Base-by-base conservation (phyloP, 345 rosid genomes). In the Heritiera littoralis region DNA sequence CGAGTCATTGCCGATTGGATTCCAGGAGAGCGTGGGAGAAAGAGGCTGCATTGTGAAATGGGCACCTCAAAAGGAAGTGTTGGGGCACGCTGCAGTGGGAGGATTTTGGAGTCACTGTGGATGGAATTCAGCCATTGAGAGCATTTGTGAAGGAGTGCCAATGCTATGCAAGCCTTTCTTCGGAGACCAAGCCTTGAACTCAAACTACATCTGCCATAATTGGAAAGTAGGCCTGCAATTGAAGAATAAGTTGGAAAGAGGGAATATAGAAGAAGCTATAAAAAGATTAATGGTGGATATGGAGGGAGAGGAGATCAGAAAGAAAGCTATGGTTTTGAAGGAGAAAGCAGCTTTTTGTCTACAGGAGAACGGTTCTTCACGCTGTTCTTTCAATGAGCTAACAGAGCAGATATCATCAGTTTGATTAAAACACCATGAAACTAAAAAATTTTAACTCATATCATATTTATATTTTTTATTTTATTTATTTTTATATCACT, bases 41-140 rank as follows among this genome's bases (percentile, higher is more conserved):
- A 77, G 60, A 49, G 81, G 86, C 5, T 54, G 66, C 38, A 55
- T 82, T 2, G 81, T 83, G 59, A 83, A 68, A 64, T 88, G 90
- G 90, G 85, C 87, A 45, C 86, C 87, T 0, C 87, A 84, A 60
- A 78, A 79, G 74, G 64, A 84, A 41, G 85, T 86, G 30, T 59
- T 82, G 75, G 83, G 85, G 1, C 86, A 83, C 43, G 41, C 4
- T 2, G 74, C 88, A 3, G 79, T 88, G 3, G 82, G 83, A 15
- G 89, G 83, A 40, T 85, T 88, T 45, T 86, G 84, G 84, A 84
- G 80, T 28, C 88, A 84, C 8, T 82, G 85, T 30, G 83, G 90
- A 6, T 82, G 87, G 87, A 87, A 85, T 68, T 84, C 88, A 7
- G 79, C 83, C 9, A 5, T 84, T 6, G 86, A 85, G 52, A 77